A percentile compares a stretch with the other conserved stretches of the same genome.
Evolutionary conservation across 2,329 filamentous ascomycete species (phyloP).

Genomic region (Truncatella angustata): DNA sequence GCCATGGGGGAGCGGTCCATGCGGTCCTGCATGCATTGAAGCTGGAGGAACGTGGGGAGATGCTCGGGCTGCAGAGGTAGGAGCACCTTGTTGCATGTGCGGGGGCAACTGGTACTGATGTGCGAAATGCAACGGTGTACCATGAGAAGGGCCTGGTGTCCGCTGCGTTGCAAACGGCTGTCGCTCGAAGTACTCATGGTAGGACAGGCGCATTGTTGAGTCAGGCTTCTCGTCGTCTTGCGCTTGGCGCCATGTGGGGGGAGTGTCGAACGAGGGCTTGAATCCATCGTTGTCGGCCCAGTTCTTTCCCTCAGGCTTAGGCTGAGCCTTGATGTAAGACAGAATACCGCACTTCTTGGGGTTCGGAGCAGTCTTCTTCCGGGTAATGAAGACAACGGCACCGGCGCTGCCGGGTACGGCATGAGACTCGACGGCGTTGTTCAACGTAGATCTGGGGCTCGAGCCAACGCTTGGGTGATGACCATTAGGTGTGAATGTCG

Average conservation of each 20-base stretch:
- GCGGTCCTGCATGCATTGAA: slow-evolving; percentile 72
- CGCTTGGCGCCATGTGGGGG: slow-evolving; percentile 77
- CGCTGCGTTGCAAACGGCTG: slow-evolving; percentile 59
- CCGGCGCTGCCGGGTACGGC: slow-evolving; percentile 29
- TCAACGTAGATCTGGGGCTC: slow-evolving; percentile 66
- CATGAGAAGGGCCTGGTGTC: slow-evolving; percentile 67
- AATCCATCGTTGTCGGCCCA: slow-evolving; percentile 80
- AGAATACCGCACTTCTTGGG: slow-evolving; percentile 65
- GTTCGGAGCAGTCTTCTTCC: slow-evolving; percentile 71
- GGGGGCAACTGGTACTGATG: slow-evolving; percentile 83
- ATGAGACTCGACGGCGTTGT: slow-evolving; percentile 38
- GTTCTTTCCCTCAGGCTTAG: slow-evolving; percentile 53
- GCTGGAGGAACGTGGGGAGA: slow-evolving; percentile 76
- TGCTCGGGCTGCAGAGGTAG: slow-evolving; percentile 64
- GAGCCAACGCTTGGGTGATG: slow-evolving; percentile 66
- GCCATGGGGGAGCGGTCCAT: slow-evolving; percentile 62
- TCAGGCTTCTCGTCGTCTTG: slow-evolving; percentile 69
- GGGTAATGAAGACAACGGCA: slow-evolving; percentile 54
- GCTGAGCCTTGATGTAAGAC: slow-evolving; percentile 51
- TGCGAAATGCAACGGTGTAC: slow-evolving; percentile 68
- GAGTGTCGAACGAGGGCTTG: slow-evolving; percentile 78
- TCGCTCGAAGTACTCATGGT: slow-evolving; percentile 76
- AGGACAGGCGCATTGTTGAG: slow-evolving; percentile 64
- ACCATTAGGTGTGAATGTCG: slow-evolving; percentile 73
- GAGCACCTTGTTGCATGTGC: slow-evolving; percentile 74